Conservation (phyloP, 2,329 filamentous ascomycete species). For the Hymenoscyphus infarciens region DNA sequence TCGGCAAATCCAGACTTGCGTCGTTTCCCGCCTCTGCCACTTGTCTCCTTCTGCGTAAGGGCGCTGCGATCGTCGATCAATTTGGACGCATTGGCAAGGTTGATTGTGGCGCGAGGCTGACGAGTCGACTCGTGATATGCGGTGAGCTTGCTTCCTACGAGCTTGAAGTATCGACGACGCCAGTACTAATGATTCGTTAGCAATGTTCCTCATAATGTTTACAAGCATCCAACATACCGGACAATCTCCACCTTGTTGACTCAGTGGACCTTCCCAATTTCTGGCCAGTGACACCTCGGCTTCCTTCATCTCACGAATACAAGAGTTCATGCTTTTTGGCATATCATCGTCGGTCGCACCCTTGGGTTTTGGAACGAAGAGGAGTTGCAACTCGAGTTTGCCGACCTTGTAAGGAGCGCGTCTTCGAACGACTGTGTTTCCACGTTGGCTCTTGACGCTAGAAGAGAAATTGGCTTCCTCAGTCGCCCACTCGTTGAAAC, state of each 20-base stretch:
- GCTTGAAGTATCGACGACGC: slow-evolving; percentile 96
- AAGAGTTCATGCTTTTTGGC: slow-evolving; percentile 99
- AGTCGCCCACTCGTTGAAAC: slow-evolving; percentile 98
- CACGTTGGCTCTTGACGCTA: slow-evolving; percentile 92
- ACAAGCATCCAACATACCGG: slow-evolving; percentile 61
- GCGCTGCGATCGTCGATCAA: slow-evolving; percentile 88
- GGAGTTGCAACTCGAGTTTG: slow-evolving; percentile 86
- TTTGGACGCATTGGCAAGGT: slow-evolving; percentile 86
- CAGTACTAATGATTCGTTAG: slow-evolving; percentile 69
- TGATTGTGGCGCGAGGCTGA: slow-evolving; percentile 95
- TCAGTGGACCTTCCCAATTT: slow-evolving; percentile 83
- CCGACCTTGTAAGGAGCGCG: slow-evolving; percentile 95
- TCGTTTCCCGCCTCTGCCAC: slow-evolving; percentile 70
- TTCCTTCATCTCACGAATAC: slow-evolving; percentile 87
- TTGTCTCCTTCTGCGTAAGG: slow-evolving; percentile 79
- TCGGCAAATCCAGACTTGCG: slow-evolving; percentile 95
- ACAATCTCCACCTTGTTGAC: slow-evolving; percentile 96
- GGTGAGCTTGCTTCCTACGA: slow-evolving; percentile 84
- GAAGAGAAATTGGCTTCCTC: slow-evolving; percentile 76
- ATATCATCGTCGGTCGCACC: slow-evolving; percentile 87
- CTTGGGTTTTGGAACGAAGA: slow-evolving; percentile 92
- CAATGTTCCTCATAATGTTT: slow-evolving; percentile 7
- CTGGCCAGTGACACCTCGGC: slow-evolving; percentile 76
- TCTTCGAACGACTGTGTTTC: slow-evolving; percentile 65
- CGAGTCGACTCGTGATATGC: slow-evolving; percentile 94